Evolutionary conservation across 352 stramenopile species (phyloP), one percentile per base, ranked within the genome.

Genomic region (Globisporangium carolinianum): DNA sequence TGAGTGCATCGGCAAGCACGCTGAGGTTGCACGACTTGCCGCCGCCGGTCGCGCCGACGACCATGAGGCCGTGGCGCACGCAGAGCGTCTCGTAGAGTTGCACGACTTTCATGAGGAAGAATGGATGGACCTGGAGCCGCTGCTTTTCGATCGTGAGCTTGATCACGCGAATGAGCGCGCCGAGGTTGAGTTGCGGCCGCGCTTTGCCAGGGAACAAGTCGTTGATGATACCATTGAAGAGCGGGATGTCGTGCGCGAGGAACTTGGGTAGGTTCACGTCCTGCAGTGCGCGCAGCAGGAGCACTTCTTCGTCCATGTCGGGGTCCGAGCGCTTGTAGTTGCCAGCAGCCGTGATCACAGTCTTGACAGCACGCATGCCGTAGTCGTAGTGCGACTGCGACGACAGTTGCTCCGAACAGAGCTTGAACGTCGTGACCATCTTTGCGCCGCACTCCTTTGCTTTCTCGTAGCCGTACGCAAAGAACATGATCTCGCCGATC

Each of bases 401-500:
- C 6, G 87, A 97, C 8, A 98, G 61, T 70, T 98, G 96, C 62
- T 98, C 94, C 0, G 89, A 98, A 57, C 94, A 98, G 4, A 98
- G 66, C 52, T 94, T 94, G 70, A 98, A 98, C 2, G 94, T 98
- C 14, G 93, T 97, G 17, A 98, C 94, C 93, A 98, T 98, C 54
- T 98, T 98, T 9, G 92, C 86, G 1, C 91, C 92, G 46, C 91
- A 97, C 35, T 97, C 81, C 48, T 94, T 91, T 10, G 91, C 94
- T 43, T 97, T 94, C 54, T 94, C 83, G 60, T 97, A 98, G 5
- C 94, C 94, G 51, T 97, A 98, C 6, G 86, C 88, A 58, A 98
- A 98, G 46, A 98, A 94, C 91, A 98, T 98, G 69, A 98, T 98
- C 63, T 98, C 93, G 42, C 90, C 93, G 53, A 98, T 98, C 64